phyloP scores from a whole-genome alignment of 106 monocot species.

The Chionographis japonica region DNA sequence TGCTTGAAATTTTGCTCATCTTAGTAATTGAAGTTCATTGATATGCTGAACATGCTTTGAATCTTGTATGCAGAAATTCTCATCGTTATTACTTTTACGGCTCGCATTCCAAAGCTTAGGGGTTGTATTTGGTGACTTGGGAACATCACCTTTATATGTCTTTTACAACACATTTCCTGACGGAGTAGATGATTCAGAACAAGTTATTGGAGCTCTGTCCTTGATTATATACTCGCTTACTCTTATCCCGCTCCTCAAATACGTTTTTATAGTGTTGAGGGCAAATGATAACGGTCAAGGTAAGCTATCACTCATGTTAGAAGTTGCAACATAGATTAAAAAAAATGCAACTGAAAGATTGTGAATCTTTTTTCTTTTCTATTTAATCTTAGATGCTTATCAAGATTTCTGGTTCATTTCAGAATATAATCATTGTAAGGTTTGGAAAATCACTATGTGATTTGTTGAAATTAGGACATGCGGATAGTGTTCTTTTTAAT shows the following conservation, averaged over 20 bases:
- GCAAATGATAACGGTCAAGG: slow-evolving; percentile 97
- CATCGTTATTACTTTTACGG: slow-evolving; percentile 47
- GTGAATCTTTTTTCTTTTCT: background rate
- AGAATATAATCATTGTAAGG: too few species aligned
- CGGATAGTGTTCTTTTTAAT: too few species aligned
- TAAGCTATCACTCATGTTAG: slow-evolving; percentile 17
- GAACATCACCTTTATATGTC: slow-evolving; percentile 91
- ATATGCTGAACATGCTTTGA: slow-evolving; percentile 1
- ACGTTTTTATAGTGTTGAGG: slow-evolving; percentile 77
- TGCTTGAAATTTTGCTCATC: background rate
- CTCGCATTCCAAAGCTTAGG: slow-evolving; percentile 91
- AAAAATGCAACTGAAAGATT: background rate
- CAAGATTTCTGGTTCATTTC: too few species aligned
- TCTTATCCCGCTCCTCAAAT: slow-evolving; percentile 83
- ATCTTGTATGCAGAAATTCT: slow-evolving; percentile 64
- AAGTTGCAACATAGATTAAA: background rate
- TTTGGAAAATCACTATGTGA: too few species aligned
- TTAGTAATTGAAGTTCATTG: background rate
- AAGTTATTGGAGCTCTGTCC: slow-evolving; percentile 92
- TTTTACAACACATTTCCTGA: slow-evolving; percentile 86
- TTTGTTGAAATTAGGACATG: too few species aligned
- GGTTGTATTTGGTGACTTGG: slow-evolving; percentile 92
- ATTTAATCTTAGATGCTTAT: too few species aligned
- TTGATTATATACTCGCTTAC: slow-evolving; percentile 92
- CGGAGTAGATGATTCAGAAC: slow-evolving; percentile 66